A percentile compares a stretch with the other conserved stretches of the same genome.
These are phyloP conservation scores for Grammothele lineata DNA, from an alignment of 768 basidiomycete genomes.

Conservation along the genomic window DNA sequence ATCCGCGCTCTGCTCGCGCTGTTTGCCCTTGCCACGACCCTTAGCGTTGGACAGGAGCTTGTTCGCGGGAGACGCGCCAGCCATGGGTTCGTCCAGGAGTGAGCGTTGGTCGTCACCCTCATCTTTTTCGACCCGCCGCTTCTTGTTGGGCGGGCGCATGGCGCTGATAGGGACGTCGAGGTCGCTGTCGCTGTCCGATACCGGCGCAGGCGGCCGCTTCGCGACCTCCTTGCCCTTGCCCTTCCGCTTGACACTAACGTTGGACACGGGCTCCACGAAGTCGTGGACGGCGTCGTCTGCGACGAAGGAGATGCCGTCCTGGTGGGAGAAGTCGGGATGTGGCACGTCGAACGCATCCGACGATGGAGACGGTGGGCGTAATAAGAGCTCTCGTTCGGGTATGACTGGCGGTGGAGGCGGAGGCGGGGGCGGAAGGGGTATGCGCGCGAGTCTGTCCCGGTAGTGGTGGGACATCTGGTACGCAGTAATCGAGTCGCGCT, in stretches of 20 bases:
- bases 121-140: slow-evolving; percentile 53
- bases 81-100: slow-evolving; percentile 33
- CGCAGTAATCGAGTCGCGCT: slow-evolving; percentile 64
- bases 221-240: slow-evolving; percentile 42
- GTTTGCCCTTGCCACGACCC: slow-evolving; percentile 51
- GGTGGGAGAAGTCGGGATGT: slow-evolving; percentile 15
- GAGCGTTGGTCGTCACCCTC: slow-evolving; percentile 44
- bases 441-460: slow-evolving; percentile 41
- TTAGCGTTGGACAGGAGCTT: slow-evolving; percentile 37
- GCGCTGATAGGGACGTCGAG: slow-evolving; percentile 41
- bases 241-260: slow-evolving; percentile 22
- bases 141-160: slow-evolving; percentile 51
- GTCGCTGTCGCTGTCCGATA: slow-evolving; percentile 60
- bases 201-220: slow-evolving; percentile 46
- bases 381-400: slow-evolving; percentile 30
- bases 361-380: slow-evolving; percentile 32
- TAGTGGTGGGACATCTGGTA: slow-evolving; percentile 56
- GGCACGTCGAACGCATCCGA: slow-evolving; percentile 27
- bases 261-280: slow-evolving; percentile 43
- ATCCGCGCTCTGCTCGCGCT: slow-evolving; percentile 56
- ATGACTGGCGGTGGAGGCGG: slow-evolving; percentile 27
- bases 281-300: slow-evolving; percentile 55
- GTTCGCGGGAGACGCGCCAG: slow-evolving; percentile 25
- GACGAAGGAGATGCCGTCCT: slow-evolving; percentile 11
- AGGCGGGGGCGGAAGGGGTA: slow-evolving; percentile 40